phyloP scores from a whole-genome alignment of 345 rosid species.

The rapeseed (Brassica napus) region DNA sequence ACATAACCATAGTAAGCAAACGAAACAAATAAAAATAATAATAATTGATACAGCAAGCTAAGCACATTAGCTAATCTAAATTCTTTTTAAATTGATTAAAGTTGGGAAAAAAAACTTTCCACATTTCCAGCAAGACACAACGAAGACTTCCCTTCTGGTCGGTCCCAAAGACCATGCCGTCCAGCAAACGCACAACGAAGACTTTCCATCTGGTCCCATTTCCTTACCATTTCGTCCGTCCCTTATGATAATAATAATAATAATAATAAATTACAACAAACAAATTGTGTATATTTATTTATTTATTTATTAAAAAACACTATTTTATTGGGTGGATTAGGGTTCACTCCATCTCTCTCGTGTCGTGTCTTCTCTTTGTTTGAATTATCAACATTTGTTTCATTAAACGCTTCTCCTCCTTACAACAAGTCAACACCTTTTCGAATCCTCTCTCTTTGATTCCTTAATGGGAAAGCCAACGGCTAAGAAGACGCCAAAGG shows the following conservation, averaged over 20 bases:
- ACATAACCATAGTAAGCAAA: neutral
- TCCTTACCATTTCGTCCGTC: neutral
- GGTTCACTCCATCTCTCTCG: slow-evolving; percentile 40
- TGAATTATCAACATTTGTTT: slow-evolving; percentile 13
- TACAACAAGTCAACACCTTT: neutral
- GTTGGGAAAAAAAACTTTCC: neutral
- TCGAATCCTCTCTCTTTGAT: slow-evolving; percentile 10
- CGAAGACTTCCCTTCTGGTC: neutral
- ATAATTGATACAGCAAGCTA: slow-evolving; percentile 12
- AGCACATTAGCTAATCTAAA: slow-evolving; percentile 1
- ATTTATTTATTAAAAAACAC: neutral
- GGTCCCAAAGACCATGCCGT: neutral
- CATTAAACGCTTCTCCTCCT: neutral
- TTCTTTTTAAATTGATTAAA: neutral
- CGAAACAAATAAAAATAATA: neutral
- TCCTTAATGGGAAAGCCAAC: slow-evolving; percentile 86
- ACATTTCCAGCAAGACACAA: slow-evolving; percentile 35
- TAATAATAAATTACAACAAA: slow-evolving; percentile 17
- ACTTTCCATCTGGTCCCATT: slow-evolving; percentile 3
- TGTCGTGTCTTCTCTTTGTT: slow-evolving; percentile 30
- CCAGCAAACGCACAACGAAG: slow-evolving; percentile 15
- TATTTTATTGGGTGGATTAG: slow-evolving; percentile 40
- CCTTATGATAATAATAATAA: neutral
- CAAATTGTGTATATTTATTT: neutral
- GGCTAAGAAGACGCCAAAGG: slow-evolving; percentile 65